phyloP scores from a whole-genome alignment of 139 green algal species.

The Tetraselmis striata region DNA sequence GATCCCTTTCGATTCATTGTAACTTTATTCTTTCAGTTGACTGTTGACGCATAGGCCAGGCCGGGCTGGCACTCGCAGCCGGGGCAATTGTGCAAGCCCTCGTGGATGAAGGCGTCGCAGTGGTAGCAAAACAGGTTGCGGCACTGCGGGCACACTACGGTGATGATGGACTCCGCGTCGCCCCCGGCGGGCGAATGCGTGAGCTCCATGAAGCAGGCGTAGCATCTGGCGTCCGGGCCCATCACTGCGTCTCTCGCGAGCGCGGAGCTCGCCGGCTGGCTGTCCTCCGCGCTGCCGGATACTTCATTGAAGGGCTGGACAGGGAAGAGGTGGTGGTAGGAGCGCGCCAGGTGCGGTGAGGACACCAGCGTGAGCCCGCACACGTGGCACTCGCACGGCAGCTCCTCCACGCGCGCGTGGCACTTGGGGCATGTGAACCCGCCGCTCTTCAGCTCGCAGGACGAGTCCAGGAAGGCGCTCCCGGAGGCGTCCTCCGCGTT shows the following conservation, averaged over 20 bases:
- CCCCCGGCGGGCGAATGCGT: background rate
- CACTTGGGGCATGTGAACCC: conserved; percentile 74
- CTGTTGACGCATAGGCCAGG: background rate
- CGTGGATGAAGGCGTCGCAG: conserved; percentile 90
- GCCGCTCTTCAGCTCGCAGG: conserved; percentile 44
- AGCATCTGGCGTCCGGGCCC: background rate
- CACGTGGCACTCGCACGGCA: conserved; percentile 81
- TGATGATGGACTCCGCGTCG: background rate
- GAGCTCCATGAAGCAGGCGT: background rate
- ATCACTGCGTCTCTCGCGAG: background rate
- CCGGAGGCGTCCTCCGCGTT: conserved; percentile 40
- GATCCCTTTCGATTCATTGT: no score
- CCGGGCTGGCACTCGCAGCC: conserved; percentile 58
- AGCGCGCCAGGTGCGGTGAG: conserved; percentile 88
- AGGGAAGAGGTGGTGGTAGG: conserved; percentile 98
- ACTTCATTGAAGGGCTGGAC: conserved; percentile 71
- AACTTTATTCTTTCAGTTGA: no score
- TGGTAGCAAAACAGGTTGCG: conserved; percentile 82
- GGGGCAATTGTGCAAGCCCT: conserved; percentile 91
- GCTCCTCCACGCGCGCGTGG: conserved; percentile 54
- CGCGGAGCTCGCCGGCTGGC: background rate
- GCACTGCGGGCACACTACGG: conserved; percentile 66
- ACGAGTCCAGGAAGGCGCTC: conserved; percentile 55
- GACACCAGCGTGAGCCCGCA: conserved; percentile 93
- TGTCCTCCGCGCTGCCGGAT: background rate